Percentiles rank a stretch among this genome's conserved stretches.
Conservation (phyloP, 1,284 basidiomycete species). For the Trichosporon faecale region DNA sequence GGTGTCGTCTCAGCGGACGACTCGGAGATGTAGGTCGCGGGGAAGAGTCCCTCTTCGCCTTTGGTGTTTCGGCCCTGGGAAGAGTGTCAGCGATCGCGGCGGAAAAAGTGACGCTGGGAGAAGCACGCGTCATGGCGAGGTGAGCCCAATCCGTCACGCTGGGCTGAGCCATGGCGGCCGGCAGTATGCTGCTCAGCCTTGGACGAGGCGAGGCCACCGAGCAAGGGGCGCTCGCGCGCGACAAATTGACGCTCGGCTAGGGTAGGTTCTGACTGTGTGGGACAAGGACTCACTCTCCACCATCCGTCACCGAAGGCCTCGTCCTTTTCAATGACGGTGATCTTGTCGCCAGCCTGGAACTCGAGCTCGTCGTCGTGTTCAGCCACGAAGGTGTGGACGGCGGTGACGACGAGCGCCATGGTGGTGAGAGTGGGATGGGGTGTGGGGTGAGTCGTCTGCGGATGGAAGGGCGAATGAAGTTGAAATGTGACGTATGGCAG, state of each 20-base stretch:
- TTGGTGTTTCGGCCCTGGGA: slow-evolving; percentile 74
- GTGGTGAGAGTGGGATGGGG: slow-evolving; percentile 3
- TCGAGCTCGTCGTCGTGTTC: slow-evolving; percentile 92
- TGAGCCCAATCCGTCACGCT: not conserved
- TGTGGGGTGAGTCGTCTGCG: not conserved
- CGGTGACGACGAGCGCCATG: slow-evolving; percentile 38
- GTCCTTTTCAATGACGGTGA: slow-evolving; percentile 88
- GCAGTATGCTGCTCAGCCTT: not conserved
- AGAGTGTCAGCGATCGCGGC: slow-evolving; percentile 15
- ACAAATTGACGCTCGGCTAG: not conserved
- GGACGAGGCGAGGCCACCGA: not conserved
- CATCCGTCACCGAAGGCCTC: slow-evolving; percentile 95
- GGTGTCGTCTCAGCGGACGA: slow-evolving; percentile 24
- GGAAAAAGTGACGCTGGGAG: not conserved
- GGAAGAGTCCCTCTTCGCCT: slow-evolving; percentile 85
- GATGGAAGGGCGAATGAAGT: not conserved
- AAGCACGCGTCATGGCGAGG: not conserved
- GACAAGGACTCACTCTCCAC: slow-evolving; percentile 76
- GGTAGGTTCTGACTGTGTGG: not conserved
- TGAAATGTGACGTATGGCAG: slow-evolving; percentile 7
- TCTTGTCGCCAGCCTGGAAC: slow-evolving; percentile 80
- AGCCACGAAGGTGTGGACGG: slow-evolving; percentile 62
- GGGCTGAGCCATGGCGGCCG: not conserved
- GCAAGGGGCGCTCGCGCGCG: not conserved
- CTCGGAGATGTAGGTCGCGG: slow-evolving; percentile 78